Conservation (phyloP, 148 eudicot genomes). For the Camellia lanceoleosa region DNA sequence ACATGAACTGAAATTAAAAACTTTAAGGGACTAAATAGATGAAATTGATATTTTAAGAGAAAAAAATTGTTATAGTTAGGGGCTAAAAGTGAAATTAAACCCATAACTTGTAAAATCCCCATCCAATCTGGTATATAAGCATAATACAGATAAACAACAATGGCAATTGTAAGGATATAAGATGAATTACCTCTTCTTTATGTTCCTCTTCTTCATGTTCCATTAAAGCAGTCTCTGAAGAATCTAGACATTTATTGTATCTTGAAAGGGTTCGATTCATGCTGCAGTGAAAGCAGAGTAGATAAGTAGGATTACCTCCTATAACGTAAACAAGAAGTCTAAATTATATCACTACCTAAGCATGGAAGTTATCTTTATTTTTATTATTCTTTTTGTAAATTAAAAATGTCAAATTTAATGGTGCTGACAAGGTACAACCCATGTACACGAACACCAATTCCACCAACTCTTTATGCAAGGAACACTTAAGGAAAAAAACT, state of each 20-base stretch:
- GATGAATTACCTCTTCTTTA: too few species aligned
- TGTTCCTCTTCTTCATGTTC: slow-evolving; percentile 43
- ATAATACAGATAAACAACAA: not conserved
- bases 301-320: not conserved
- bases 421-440: not conserved
- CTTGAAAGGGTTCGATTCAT: slow-evolving; percentile 53
- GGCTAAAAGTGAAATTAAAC: too few species aligned
- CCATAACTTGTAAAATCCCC: too few species aligned
- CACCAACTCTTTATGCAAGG: not conserved
- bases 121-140: too few species aligned
- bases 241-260: slow-evolving; percentile 36
- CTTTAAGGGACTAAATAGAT: too few species aligned
- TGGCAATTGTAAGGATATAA: too few species aligned
- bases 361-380: not conserved
- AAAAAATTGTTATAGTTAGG: too few species aligned
- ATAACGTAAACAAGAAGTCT: slow-evolving; percentile 8
- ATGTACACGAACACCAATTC: not conserved
- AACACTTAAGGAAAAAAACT: not conserved
- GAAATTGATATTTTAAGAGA: too few species aligned
- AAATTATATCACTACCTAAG: not conserved
- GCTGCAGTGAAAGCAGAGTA: slow-evolving; percentile 31
- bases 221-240: slow-evolving; percentile 26
- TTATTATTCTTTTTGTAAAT: not conserved
- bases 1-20: too few species aligned
- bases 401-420: not conserved